Evolutionary conservation across 2,329 filamentous ascomycete genomes (phyloP), one percentile per base, ranked within the genome.

Genomic region (Alternaria rosae): DNA sequence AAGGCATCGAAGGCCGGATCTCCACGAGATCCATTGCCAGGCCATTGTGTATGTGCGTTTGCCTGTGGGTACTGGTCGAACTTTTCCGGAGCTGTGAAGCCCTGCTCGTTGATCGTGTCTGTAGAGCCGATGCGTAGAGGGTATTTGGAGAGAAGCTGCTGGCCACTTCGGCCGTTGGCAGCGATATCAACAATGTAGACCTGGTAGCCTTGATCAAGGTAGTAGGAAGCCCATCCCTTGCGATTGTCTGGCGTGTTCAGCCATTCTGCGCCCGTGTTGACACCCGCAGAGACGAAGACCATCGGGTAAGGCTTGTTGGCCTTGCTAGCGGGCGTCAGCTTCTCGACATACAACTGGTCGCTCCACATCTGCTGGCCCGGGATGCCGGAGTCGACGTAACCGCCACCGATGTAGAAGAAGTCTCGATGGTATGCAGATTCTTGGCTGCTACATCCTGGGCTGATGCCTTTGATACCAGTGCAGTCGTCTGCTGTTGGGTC

Each of bases 361-460:
- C 56, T 64, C 59, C 59, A 65, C 13, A 68, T 59, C 26, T 65
- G 67, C 30, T 69, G 59, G 41, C 69, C 65, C 9, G 65, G 64
- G 23, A 67, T 64, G 12, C 65, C 60, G n/a, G 59, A 71, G 21
- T 72, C 60, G 44, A 70, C 62, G 51, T 73, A 74, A 44, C 65
- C 50, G 52, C 70, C 69, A 15, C 71, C 70, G n/a, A 74, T 59
- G 55, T 73, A 74, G 54, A 73, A 73, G 28, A 65, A 62, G 58
- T 73, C 69, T 35, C 69, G 66, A 6, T 64, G 57, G 47, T 71
- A 67, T 15, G 62, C 59, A 20, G 64, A 66, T 66, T 74, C 71
- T 21, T 67, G 65, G 11, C 65, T 70, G 41, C 32, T 54, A 52
- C 71, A 74, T 51, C 42, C 21, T 23, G 69, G 70, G 38, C 59